Evolutionary conservation across 768 basidiomycete genomes (phyloP).

Genomic region (Suillus alpinus): DNA sequence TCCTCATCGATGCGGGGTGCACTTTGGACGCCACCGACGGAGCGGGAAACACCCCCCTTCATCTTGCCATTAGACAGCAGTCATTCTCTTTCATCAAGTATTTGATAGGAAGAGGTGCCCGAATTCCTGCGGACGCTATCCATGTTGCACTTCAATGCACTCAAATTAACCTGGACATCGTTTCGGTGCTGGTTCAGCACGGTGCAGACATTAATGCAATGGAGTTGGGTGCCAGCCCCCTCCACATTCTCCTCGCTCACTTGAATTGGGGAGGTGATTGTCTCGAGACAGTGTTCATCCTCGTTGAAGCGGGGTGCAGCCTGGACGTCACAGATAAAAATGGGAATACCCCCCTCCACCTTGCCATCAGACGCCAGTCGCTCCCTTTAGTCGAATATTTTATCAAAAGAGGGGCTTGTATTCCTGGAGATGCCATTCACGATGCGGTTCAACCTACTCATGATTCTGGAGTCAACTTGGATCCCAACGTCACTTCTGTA

Average conservation of each 20-base stretch:
- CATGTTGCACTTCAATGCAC: background rate
- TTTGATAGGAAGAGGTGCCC: background rate
- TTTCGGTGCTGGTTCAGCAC: background rate
- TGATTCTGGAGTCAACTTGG: background rate
- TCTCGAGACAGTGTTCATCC: background rate
- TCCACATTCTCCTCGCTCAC: background rate
- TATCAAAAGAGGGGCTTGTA: background rate
- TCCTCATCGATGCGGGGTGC: background rate
- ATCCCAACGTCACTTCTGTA: background rate
- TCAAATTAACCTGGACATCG: background rate
- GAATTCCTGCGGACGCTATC: background rate
- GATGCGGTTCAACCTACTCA: background rate
- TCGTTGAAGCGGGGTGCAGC: slow-evolving; percentile 1
- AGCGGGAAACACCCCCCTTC: background rate
- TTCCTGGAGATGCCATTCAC: background rate
- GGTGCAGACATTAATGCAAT: background rate
- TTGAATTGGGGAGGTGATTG: background rate
- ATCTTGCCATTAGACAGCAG: background rate
- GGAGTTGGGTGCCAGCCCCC: background rate
- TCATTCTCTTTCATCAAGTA: background rate
- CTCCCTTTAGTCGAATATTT: slow-evolving; percentile 1
- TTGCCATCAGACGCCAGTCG: background rate
- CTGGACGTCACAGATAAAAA: background rate
- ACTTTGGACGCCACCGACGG: background rate
- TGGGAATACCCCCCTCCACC: background rate